A percentile compares a stretch with the other conserved stretches of the same genome.
Evolutionary conservation across 805 yeast genomes (phyloP).

Genomic region (Metschnikowia similis): DNA sequence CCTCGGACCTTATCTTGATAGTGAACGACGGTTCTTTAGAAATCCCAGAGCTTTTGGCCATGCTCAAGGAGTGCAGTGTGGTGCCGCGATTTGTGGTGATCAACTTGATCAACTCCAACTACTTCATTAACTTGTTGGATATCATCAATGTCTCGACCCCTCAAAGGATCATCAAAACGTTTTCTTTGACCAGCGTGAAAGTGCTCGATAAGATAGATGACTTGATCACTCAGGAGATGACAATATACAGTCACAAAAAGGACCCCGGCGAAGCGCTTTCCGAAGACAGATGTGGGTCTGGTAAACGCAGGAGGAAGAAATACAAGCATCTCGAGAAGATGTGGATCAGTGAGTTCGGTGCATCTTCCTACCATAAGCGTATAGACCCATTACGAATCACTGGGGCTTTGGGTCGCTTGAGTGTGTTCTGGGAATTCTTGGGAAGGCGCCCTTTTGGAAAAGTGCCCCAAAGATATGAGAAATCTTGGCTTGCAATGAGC

Average conservation of each 20-base stretch:
- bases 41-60: constrained; percentile 23
- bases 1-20: constrained; percentile 29
- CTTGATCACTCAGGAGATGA: constrained; percentile 27
- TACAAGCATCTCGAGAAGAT: constrained; percentile 8
- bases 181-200: constrained; percentile 25
- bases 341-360: constrained; percentile 8
- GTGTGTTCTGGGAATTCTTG: constrained; percentile 4
- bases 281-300: neutral
- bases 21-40: constrained; percentile 36
- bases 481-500: constrained; percentile 23
- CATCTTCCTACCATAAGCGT: constrained; percentile 18
- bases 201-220: constrained; percentile 22
- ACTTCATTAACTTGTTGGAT: constrained; percentile 36
- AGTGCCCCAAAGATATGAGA: neutral
- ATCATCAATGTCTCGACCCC: constrained; percentile 31
- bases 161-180: constrained; percentile 37
- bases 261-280: neutral
- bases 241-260: neutral
- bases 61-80: constrained; percentile 7
- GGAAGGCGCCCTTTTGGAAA: constrained; percentile 1
- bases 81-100: constrained; percentile 31
- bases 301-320: constrained; percentile 5
- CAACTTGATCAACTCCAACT: constrained; percentile 37
- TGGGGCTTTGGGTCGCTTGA: constrained; percentile 20
- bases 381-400: constrained; percentile 31